Evolutionary conservation across 2,329 filamentous ascomycete genomes (phyloP).

Genomic region (Alternaria arbusti): DNA sequence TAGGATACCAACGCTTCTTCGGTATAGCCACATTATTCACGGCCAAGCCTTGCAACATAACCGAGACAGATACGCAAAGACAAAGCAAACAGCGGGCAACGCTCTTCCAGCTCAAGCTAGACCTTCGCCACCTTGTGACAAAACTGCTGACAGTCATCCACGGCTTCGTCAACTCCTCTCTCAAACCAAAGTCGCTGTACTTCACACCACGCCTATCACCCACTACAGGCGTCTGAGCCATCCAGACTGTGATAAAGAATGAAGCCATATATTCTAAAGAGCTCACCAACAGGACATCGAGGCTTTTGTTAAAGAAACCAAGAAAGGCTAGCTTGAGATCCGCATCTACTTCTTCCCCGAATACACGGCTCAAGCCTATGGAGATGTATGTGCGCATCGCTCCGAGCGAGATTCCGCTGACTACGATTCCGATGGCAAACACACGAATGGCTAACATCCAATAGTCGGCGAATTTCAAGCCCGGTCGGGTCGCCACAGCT

Average conservation of each 20-base stretch:
- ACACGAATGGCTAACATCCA: not conserved
- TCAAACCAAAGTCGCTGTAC: conserved; percentile 6
- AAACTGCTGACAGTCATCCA: conserved; percentile 10
- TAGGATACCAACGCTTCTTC: conserved; percentile 12
- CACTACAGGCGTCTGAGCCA: not conserved
- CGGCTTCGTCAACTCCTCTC: conserved; percentile 9
- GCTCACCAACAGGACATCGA: conserved; percentile 7
- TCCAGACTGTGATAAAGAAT: conserved; percentile 3
- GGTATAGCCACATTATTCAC: conserved; percentile 8
- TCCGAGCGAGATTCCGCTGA: not conserved
- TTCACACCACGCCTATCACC: not conserved
- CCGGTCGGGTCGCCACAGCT: not conserved
- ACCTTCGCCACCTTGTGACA: not conserved
- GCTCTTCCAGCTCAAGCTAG: not conserved
- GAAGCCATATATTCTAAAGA: conserved; percentile 5
- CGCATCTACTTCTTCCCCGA: conserved; percentile 1
- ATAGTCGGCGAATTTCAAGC: not conserved
- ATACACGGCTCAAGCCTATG: not conserved
- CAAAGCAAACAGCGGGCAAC: conserved; percentile 1
- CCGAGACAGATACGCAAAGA: conserved; percentile 7
- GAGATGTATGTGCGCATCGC: not conserved
- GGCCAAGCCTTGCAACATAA: conserved; percentile 6
- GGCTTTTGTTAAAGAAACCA: conserved; percentile 6
- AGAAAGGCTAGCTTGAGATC: conserved; percentile 9
- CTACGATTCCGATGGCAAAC: not conserved